These are phyloP conservation scores for Micromonas commoda DNA, from an alignment of 139 green algal genomes.

Conservation along the genomic window DNA sequence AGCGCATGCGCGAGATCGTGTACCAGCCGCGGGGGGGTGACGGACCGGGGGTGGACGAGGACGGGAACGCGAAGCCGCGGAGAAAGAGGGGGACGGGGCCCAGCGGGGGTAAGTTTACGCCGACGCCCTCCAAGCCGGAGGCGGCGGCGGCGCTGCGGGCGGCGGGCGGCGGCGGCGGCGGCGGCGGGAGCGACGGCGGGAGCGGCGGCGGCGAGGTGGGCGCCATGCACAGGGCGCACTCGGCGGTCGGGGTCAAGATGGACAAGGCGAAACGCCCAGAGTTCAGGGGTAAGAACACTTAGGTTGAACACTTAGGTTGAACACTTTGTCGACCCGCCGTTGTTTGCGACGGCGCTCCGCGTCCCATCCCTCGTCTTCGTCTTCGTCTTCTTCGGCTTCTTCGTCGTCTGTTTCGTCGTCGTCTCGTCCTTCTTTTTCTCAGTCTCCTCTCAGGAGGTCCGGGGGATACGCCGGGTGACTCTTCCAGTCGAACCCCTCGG, in stretches of 20 bases:
- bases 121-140: not conserved
- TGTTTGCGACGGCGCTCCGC: not conserved
- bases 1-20: conserved; percentile 4
- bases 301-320: not conserved
- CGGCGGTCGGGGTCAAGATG: not conserved
- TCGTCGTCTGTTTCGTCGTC: not conserved
- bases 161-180: no score
- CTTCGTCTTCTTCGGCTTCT: not conserved
- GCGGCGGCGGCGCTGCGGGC: not conserved
- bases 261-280: not conserved
- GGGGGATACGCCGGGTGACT: no score
- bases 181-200: no score
- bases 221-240: not conserved
- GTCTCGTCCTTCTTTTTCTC: no score
- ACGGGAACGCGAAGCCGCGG: not conserved
- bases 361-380: not conserved
- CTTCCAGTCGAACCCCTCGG: no score
- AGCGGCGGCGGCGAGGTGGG: not conserved
- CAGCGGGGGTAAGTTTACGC: not conserved
- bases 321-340: not conserved
- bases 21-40: not conserved
- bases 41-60: not conserved
- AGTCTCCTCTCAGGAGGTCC: no score
- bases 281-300: not conserved
- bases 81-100: not conserved